Evolutionary conservation across 805 yeast species (phyloP).

Genomic region (Schwanniomyces pseudopolymorphus): DNA sequence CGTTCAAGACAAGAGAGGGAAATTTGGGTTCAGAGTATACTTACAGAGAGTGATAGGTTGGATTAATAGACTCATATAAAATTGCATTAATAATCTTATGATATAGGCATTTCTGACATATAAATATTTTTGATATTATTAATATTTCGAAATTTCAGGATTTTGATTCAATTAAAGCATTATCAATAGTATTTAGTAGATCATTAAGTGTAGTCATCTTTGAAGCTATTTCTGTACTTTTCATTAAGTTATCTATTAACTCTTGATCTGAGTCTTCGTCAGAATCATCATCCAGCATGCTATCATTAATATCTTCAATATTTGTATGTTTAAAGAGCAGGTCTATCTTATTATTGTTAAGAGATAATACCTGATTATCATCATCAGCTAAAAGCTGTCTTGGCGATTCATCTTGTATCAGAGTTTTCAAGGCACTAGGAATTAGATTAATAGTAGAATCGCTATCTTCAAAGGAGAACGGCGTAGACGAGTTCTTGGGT

Average conservation of each 20-base stretch:
- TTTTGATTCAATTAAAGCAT: slow-evolving; percentile 7
- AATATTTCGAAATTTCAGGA: not conserved
- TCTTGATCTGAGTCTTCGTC: slow-evolving; percentile 22
- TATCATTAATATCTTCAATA: not conserved
- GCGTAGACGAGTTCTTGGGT: too few relatives aligned
- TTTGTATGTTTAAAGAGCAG: not conserved
- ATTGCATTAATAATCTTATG: not conserved
- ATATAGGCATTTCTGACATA: not conserved
- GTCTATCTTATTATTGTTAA: not conserved
- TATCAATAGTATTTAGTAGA: slow-evolving; percentile 16
- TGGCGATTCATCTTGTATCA: not conserved
- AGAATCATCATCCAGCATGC: not conserved
- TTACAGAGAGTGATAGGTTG: slow-evolving; percentile 46
- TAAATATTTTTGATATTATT: too few relatives aligned
- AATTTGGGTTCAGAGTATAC: slow-evolving; percentile 63
- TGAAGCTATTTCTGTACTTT: not conserved
- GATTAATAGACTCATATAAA: not conserved
- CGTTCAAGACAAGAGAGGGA: slow-evolving; percentile 82
- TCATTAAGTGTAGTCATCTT: slow-evolving; percentile 6
- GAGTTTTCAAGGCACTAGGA: not conserved
- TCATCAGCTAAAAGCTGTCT: not conserved
- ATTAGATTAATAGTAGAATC: slow-evolving; percentile 1
- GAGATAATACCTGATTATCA: not conserved
- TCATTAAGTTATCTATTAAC: slow-evolving; percentile 12
- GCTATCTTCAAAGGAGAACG: not conserved